Base-by-base conservation (phyloP, 2,329 filamentous ascomycete species). In the Colletotrichum chrysophilum region DNA sequence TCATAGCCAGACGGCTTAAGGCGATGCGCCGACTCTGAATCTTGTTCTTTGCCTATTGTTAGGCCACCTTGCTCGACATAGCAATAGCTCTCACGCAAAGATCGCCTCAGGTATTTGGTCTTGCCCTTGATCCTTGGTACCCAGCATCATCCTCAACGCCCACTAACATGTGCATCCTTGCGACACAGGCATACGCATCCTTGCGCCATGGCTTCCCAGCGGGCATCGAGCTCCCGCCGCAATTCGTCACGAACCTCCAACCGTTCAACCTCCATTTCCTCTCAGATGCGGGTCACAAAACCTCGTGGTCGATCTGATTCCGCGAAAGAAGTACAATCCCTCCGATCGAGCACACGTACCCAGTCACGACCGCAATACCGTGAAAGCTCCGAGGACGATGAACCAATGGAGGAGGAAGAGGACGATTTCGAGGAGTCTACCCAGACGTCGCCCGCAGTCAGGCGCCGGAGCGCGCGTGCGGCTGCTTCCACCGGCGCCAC, bases 131-230 rank as follows among this genome's bases (percentile, higher is more conserved):
- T 52, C 21, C 18, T 28, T 60, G 38, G 12, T 24, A 48, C 24
- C 24, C 34, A 34, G 4, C 56, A 28, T 34, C 34, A 13, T 5
- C 26, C 13, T 43, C 26, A 9, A 34, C 30, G 36, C 34, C 30
- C n/a, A 32, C 70, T 69, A 28, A 76, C 28, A 74, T 43, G 28
- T 65, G 58, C 58, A 60, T 62, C 58, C 64, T 18, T 64, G 34
- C 56, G 21, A 69, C 10, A 14, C 28, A 76, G 74, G 3, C 48
- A 7, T 28, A 26, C 16, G 34, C 69, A 69, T 60, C 58, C 34
- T 30, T 65, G 62, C 58, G 48, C 43, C 34, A 76, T 76, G 74
- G 58, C 74, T 30, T 30, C 74, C 36, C 28, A 48, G 34, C 70
- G 70, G 21, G 32, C 65, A 32, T 26, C 58, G 21, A 21, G 34